These are phyloP conservation scores for Penicillium sp. DNA, from an alignment of 2,329 filamentous ascomycete species.

Conservation along the genomic window DNA sequence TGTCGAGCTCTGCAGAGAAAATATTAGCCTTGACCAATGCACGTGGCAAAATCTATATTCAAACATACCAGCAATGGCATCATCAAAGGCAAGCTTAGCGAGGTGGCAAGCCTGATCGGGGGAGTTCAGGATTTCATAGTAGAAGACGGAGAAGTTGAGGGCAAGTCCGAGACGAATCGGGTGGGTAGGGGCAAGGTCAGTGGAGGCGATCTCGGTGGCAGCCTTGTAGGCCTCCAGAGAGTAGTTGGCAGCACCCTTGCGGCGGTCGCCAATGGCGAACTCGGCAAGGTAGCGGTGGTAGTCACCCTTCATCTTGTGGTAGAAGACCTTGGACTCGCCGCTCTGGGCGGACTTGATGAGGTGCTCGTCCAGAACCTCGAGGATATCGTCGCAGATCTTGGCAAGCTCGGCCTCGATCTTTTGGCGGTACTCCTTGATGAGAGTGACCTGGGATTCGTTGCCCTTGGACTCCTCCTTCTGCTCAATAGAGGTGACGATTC, in stretches of 20 bases:
- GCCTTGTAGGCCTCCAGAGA: slow-evolving; percentile 97
- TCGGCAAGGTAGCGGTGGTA: slow-evolving; percentile 99
- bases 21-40: slow-evolving; percentile 23
- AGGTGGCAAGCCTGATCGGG: slow-evolving; percentile 98
- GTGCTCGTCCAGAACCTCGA: slow-evolving; percentile 90
- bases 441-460: slow-evolving; percentile 81
- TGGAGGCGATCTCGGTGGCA: slow-evolving; percentile 85
- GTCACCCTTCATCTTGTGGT: slow-evolving; percentile 99
- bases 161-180: slow-evolving; percentile 89
- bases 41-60: neutral
- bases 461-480: slow-evolving; percentile 99
- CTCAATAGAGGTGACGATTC: slow-evolving; percentile 97
- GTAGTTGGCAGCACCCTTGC: slow-evolving; percentile 90
- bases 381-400: slow-evolving; percentile 97
- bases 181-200: slow-evolving; percentile 85
- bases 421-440: slow-evolving; percentile 97
- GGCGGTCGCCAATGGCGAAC: slow-evolving; percentile 90
- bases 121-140: slow-evolving; percentile 99
- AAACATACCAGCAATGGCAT: slow-evolving; percentile 79
- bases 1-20: slow-evolving; percentile 77
- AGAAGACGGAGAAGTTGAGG: slow-evolving; percentile 97
- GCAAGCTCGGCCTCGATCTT: slow-evolving; percentile 97
- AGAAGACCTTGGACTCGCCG: slow-evolving; percentile 99
- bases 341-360: slow-evolving; percentile 91
- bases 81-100: slow-evolving; percentile 92